These are phyloP conservation scores for Septoria petroselini DNA, from an alignment of 2,329 filamentous ascomycete species.

Conservation along the genomic window DNA sequence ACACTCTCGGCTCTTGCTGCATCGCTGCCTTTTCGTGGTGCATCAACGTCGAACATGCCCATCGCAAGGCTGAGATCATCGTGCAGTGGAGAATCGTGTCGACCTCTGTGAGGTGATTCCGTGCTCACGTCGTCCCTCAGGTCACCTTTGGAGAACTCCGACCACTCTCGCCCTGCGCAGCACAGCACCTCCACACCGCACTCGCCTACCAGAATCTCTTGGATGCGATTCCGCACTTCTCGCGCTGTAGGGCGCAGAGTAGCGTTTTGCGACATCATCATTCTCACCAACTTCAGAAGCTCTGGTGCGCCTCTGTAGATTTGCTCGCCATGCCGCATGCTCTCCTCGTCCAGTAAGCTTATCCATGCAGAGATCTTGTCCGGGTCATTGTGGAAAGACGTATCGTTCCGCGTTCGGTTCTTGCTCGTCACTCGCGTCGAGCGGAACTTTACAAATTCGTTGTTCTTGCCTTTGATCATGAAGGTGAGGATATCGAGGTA, in stretches of 20 bases:
- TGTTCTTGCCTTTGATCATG: slow-evolving; percentile 63
- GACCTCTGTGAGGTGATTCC: slow-evolving; percentile 10
- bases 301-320: slow-evolving; percentile 43
- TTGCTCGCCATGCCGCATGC: slow-evolving; percentile 24
- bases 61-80: slow-evolving; percentile 22
- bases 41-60: slow-evolving; percentile 14
- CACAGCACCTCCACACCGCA: slow-evolving; percentile 34
- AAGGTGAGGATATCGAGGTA: slow-evolving; percentile 70
- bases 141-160: slow-evolving; percentile 10
- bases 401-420: slow-evolving; percentile 48
- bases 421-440: slow-evolving; percentile 53
- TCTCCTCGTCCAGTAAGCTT: slow-evolving; percentile 43
- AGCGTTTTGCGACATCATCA: slow-evolving; percentile 45
- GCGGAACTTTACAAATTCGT: slow-evolving; percentile 65
- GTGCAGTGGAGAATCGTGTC: slow-evolving; percentile 10
- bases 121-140: slow-evolving; percentile 13
- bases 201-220: slow-evolving; percentile 31
- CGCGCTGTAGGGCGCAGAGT: slow-evolving; percentile 42
- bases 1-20: slow-evolving; percentile 9
- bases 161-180: slow-evolving; percentile 33
- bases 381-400: slow-evolving; percentile 69
- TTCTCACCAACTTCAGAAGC: slow-evolving; percentile 42
- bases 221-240: slow-evolving; percentile 42
- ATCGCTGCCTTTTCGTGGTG: slow-evolving; percentile 18
- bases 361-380: slow-evolving; percentile 69